These are phyloP conservation scores for Hypoxylon sp. DNA, from an alignment of 2,329 filamentous ascomycete genomes.

Conservation along the genomic window DNA sequence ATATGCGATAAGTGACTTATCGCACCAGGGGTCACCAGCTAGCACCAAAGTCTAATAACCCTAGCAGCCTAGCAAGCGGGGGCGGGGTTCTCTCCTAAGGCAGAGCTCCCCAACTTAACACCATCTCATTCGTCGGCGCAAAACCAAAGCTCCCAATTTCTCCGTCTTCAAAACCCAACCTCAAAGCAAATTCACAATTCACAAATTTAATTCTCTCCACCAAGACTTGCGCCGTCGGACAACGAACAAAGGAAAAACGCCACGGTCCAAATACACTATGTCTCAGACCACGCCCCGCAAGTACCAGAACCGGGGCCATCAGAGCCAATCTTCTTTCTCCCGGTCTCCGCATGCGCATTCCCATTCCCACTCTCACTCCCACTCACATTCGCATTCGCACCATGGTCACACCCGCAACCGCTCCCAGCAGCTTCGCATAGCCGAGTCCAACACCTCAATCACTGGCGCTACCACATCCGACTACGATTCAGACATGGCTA, in stretches of 20 bases:
- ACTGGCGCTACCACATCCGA: slow-evolving; percentile 55
- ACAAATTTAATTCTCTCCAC: not conserved
- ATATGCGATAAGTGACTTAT: not conserved
- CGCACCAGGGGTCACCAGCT: not conserved
- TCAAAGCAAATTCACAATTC: not conserved
- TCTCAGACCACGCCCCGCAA: slow-evolving; percentile 55
- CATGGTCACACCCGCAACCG: slow-evolving; percentile 53
- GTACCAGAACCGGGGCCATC: slow-evolving; percentile 48
- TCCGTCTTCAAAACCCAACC: slow-evolving; percentile 17
- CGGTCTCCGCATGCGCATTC: slow-evolving; percentile 32
- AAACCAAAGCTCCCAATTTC: slow-evolving; percentile 24
- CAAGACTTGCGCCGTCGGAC: not conserved
- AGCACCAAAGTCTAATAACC: not conserved
- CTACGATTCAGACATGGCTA: slow-evolving; percentile 75
- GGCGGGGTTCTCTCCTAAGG: slow-evolving; percentile 24
- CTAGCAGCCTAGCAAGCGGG: slow-evolving; percentile 9
- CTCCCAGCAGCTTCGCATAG: slow-evolving; percentile 48
- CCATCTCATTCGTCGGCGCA: slow-evolving; percentile 25
- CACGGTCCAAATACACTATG: slow-evolving; percentile 45
- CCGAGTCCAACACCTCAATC: slow-evolving; percentile 48
- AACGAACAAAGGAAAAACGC: slow-evolving; percentile 11
- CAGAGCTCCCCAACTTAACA: slow-evolving; percentile 8
- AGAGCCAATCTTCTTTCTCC: slow-evolving; percentile 38
- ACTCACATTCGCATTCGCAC: slow-evolving; percentile 22
- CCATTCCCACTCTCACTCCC: slow-evolving; percentile 26